Evolutionary conservation across 2,329 filamentous ascomycete genomes (phyloP), one percentile per base, ranked within the genome.

Genomic region (Fusarium coffeatum): DNA sequence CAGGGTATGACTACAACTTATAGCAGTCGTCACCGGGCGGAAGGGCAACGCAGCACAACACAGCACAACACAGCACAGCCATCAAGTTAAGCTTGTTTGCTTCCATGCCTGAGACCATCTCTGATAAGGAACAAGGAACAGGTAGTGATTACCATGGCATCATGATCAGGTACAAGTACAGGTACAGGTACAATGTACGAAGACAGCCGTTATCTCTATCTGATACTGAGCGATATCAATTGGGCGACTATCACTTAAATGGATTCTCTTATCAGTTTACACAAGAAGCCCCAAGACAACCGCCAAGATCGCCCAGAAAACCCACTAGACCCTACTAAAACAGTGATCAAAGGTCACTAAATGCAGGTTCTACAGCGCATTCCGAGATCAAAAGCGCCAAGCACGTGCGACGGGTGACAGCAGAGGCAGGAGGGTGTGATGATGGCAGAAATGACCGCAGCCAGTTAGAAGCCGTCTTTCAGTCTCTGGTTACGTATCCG

Each of bases 401-500:
- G 71, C 57, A 67, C 55, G 49, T 61, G 60, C 58, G 28, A 59
- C 50, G 55, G 56, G 25, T 27, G 37, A 54, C 43, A 61, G 42
- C 12, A 47, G 47, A 46, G 55, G 59, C 34, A 10, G 47, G 43
- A 46, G 59, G 63, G 59, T 58, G 61, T 61, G 59, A 59, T 56
- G 60, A 50, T 59, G 56, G 55, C 45, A 46, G 46, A 59, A 55
- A 20, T 12, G 18, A 23, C 25, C 20, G 40, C 37, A 42, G 42
- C 74, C 74, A 76, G 71, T 76, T 30, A 76, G 69, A 74, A 56
- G 61, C 53, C 64, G 46, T 43, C n/a, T 53, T 55, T 18, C 49
- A 23, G 37, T 54, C 53, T 59, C 41, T 73, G 61, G 65, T 80
- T 80, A 80, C 79, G 77, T 79, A 80, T 76, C 78, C 73, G 69